Evolutionary conservation across 1,284 basidiomycete species (phyloP).

Genomic region (Flammula alnicola): DNA sequence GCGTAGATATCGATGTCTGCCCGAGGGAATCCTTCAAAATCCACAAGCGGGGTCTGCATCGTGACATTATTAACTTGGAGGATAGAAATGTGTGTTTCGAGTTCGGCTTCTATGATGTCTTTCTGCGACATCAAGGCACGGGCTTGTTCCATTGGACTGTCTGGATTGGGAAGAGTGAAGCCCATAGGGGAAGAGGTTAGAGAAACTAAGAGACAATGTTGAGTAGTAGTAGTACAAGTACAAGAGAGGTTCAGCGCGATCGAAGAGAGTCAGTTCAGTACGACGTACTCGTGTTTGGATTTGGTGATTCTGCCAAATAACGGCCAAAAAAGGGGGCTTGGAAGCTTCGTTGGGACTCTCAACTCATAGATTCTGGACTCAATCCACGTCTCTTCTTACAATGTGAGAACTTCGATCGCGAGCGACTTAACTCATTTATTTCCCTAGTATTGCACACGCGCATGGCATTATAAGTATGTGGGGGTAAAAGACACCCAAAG

Average conservation of each 20-base stretch:
- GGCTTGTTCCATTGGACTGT: slow-evolving; percentile 55
- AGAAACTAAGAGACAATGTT: slow-evolving; percentile 1
- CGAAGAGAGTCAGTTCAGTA: not conserved
- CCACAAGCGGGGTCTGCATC: slow-evolving; percentile 76
- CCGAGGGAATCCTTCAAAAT: slow-evolving; percentile 85
- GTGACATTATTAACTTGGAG: slow-evolving; percentile 63
- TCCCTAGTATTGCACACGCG: too few species aligned
- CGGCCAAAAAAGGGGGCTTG: not conserved
- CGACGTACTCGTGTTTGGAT: slow-evolving; percentile 11
- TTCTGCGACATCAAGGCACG: slow-evolving; percentile 64
- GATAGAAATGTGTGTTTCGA: slow-evolving; percentile 63
- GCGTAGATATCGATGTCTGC: slow-evolving; percentile 86
- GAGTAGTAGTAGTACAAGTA: slow-evolving; percentile 3
- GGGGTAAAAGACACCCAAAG: too few species aligned
- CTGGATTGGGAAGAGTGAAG: slow-evolving; percentile 48
- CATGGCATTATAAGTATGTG: too few species aligned
- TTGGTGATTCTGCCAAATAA: slow-evolving; percentile 4
- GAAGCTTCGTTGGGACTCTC: too few species aligned
- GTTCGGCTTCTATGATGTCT: slow-evolving; percentile 65
- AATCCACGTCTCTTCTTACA: too few species aligned
- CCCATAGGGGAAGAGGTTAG: slow-evolving; percentile 41
- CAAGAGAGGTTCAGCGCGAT: not conserved
- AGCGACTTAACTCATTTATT: too few species aligned
- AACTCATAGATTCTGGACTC: too few species aligned
- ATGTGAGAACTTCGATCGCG: too few species aligned